These are phyloP conservation scores for Chaetomium olivaceum DNA, from an alignment of 2,329 filamentous ascomycete genomes.

Conservation along the genomic window DNA sequence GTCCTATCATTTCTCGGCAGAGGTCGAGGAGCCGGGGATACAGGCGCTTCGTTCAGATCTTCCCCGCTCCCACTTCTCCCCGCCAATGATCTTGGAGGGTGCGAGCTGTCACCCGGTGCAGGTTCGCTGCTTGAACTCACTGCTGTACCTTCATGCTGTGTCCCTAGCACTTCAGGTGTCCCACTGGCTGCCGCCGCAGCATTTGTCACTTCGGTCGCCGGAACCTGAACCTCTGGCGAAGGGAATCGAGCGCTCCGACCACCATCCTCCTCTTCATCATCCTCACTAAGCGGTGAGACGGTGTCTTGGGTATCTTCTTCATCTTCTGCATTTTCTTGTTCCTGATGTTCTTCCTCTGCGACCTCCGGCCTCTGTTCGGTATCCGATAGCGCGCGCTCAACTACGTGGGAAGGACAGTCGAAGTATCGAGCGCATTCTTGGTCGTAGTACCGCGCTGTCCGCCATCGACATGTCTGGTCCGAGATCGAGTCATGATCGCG, in stretches of 20 bases:
- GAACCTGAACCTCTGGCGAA: constrained; percentile 4
- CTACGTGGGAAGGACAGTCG: constrained; percentile 51
- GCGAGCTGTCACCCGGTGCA: background rate
- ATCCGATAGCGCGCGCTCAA: constrained; percentile 44
- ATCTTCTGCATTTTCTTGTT: constrained; percentile 10
- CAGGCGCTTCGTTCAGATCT: background rate
- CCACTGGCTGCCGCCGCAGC: background rate
- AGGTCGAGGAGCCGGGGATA: background rate
- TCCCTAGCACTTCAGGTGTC: background rate
- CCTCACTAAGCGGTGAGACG: constrained; percentile 17
- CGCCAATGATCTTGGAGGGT: background rate
- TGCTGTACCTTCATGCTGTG: background rate
- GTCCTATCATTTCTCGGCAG: background rate
- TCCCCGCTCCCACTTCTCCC: background rate
- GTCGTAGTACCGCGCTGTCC: constrained; percentile 42
- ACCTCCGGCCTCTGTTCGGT: constrained; percentile 28
- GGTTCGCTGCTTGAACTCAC: background rate
- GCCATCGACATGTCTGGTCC: constrained; percentile 44
- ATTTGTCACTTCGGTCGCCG: background rate
- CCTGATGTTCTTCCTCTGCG: constrained; percentile 19
- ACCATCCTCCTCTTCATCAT: constrained; percentile 1
- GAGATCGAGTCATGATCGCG: background rate
- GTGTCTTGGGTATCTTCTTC: constrained; percentile 10
- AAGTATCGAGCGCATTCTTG: constrained; percentile 50
- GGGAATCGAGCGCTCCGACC: constrained; percentile 2